phyloP scores from a whole-genome alignment of 495 filamentous ascomycete species.

The Aspergillus bertholletiae region DNA sequence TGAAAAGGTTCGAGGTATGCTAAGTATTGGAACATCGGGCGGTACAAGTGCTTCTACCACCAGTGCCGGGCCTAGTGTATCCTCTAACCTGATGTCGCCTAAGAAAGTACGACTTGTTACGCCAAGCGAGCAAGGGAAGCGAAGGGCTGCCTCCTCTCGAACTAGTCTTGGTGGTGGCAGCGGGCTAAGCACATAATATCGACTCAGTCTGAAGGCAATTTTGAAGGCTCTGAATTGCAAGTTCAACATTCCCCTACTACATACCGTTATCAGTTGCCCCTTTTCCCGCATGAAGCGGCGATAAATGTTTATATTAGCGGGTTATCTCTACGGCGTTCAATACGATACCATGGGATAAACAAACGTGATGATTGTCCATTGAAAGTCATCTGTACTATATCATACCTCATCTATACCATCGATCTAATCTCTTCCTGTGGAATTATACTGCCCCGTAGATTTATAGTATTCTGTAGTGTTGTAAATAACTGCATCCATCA shows the following conservation, averaged over 20 bases:
- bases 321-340: too few relatives aligned
- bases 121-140: constrained; percentile 37
- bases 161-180: constrained; percentile 18
- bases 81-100: constrained; percentile 35
- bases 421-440: too few relatives aligned
- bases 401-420: too few relatives aligned
- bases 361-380: not conserved
- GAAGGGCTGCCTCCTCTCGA: constrained; percentile 20
- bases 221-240: not conserved
- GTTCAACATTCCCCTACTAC: not conserved
- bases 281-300: too few relatives aligned
- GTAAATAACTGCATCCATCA: too few relatives aligned
- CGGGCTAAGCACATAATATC: constrained; percentile 3
- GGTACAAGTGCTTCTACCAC: constrained; percentile 22
- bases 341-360: not conserved
- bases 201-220: not conserved
- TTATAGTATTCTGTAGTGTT: too few relatives aligned
- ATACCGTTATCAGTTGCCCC: not conserved
- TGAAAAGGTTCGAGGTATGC: constrained; percentile 47
- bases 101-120: constrained; percentile 45
- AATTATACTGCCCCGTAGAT: too few relatives aligned
- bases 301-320: too few relatives aligned
- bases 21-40: constrained; percentile 27
- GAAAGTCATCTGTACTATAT: too few relatives aligned
- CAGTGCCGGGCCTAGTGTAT: constrained; percentile 15